Base-by-base conservation (phyloP, 1,284 basidiomycete genomes). In the Pseudozyma pruni region DNA sequence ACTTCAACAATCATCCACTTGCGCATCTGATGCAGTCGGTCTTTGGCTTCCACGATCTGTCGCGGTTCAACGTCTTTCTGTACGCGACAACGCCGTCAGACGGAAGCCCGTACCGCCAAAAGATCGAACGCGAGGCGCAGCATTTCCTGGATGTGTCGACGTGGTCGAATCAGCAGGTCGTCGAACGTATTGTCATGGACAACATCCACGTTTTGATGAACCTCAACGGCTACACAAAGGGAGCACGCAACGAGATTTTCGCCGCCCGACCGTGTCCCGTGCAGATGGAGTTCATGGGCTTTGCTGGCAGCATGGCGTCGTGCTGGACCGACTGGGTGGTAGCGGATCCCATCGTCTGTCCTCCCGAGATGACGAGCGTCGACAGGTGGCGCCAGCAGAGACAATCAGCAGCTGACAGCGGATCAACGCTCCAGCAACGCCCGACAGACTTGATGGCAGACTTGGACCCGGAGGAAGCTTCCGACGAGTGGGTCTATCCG, bases 281-380 rank as follows among this genome's bases (percentile, higher is more conserved):
- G 9, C 87, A 89, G 78, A 84, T 89, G 70, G 86, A 87, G 55
- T 84, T 88, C 37, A 81, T 82, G 76, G 80, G 81, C n/a, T 80
- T 78, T 42, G 72, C 88, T 3, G 87, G 88, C 8, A 87, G 87
- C 14, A 77, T 89, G 42, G 86, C 85, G 8, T 85, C 79, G 83
- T 85, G 86, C 10, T 89, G 88, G 88, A 88, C 86, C 49, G 88
- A 89, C 70, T 89, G 88, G 80, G 83, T 89, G 33, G 85, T 89
- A 1, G 85, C 85, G 57, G 88, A 89, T 72, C 83, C 84, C 13
- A 85, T 86, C 56, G 85, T 87, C 0, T 86, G 85, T 68, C 86
- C 87, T 19, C 86, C 85, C 22, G 81, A 85, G 10, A 84, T 85
- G 72, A 85, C 82, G 32, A 83, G 83, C 1, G 74, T 80, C 0